A percentile compares a stretch with the other conserved stretches of the same genome.
phyloP scores from a whole-genome alignment of 768 basidiomycete species.

The Boletus insuetus region DNA sequence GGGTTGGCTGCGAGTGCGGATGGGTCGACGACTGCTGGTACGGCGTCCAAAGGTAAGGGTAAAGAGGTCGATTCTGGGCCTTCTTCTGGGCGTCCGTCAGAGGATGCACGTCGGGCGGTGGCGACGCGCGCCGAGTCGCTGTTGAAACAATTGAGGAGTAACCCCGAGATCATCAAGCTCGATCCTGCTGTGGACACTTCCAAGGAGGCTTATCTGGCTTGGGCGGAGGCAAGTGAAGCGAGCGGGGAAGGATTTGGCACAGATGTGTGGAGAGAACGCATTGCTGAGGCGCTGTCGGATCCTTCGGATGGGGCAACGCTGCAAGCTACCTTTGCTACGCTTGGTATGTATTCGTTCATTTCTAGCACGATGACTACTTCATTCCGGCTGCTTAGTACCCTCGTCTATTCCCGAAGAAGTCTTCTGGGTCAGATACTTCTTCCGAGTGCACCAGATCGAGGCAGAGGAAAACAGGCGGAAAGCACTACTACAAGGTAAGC shows the following conservation, averaged over 20 bases:
- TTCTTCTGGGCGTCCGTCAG: constrained; percentile 30
- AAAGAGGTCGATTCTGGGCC: constrained; percentile 29
- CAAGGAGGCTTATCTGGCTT: constrained; percentile 53
- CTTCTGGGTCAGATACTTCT: constrained; percentile 92
- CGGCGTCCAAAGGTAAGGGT: constrained; percentile 36
- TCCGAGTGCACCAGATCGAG: constrained; percentile 79
- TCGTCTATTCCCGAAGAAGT: constrained; percentile 54
- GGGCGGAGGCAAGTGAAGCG: constrained; percentile 57
- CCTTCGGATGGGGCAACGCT: constrained; percentile 51
- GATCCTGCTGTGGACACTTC: constrained; percentile 70
- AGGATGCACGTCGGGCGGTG: constrained; percentile 50
- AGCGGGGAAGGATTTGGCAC: constrained; percentile 49
- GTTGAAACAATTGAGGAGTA: constrained; percentile 66
- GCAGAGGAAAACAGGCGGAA: constrained; percentile 78
- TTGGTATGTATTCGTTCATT: constrained; percentile 49
- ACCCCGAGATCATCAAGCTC: constrained; percentile 70
- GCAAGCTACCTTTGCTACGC: constrained; percentile 46
- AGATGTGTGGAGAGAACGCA: constrained; percentile 53
- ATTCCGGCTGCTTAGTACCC: constrained; percentile 53
- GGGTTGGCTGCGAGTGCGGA: constrained; percentile 19
- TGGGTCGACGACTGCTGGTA: constrained; percentile 6
- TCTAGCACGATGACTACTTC: constrained; percentile 3
- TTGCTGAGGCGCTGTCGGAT: constrained; percentile 48
- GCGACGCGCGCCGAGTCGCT: constrained; percentile 77
- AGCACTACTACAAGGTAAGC: constrained; percentile 67